These are phyloP conservation scores for Beauveria pseudobassiana DNA, from an alignment of 2,329 filamentous ascomycete species.

Conservation along the genomic window DNA sequence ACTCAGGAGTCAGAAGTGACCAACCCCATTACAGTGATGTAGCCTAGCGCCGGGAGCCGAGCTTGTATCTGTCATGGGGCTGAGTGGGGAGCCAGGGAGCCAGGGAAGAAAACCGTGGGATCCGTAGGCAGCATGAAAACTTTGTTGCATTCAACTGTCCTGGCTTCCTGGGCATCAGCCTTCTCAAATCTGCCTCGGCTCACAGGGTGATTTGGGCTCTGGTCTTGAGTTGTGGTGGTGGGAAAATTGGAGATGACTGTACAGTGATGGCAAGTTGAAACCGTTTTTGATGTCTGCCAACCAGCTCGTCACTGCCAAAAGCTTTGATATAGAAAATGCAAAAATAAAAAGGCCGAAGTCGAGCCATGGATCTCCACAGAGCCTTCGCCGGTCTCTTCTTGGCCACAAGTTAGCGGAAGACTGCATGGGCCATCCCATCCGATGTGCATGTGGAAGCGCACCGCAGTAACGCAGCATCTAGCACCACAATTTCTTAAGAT, in stretches of 20 bases:
- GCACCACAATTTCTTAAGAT: neutral
- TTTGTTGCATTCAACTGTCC: neutral
- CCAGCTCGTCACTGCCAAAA: neutral
- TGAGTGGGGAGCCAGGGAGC: neutral
- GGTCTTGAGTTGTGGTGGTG: neutral
- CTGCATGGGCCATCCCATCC: neutral
- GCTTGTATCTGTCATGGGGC: neutral
- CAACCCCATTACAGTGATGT: neutral
- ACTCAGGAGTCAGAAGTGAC: neutral
- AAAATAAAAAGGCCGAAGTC: slow-evolving; percentile 12
- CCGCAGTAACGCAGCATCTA: neutral
- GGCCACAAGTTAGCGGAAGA: neutral
- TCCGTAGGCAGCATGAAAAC: neutral
- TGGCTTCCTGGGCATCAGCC: neutral
- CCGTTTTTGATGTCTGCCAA: neutral
- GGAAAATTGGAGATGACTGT: neutral
- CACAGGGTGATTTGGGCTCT: neutral
- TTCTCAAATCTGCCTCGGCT: slow-evolving; percentile 1
- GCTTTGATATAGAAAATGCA: neutral
- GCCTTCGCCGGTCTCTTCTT: neutral
- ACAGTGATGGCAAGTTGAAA: slow-evolving; percentile 2
- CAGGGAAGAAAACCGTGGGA: neutral
- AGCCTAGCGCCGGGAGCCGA: neutral
- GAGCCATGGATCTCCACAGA: slow-evolving; percentile 9
- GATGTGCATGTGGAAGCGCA: neutral